phyloP scores from a whole-genome alignment of 345 rosid species.

The Eucalyptus sp. region DNA sequence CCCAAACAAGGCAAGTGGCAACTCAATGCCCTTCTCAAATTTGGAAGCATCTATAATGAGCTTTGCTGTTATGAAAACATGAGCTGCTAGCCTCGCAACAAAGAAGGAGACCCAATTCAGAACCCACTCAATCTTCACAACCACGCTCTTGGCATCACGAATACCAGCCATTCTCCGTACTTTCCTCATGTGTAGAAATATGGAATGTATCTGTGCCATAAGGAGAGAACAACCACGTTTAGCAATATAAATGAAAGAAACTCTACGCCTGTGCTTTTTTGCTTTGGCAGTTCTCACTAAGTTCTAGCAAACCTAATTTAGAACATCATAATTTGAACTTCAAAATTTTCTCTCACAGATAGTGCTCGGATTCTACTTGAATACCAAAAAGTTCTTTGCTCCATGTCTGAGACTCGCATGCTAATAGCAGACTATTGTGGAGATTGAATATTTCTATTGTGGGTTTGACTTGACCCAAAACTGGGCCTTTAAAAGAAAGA shows the following conservation, averaged over 20 bases:
- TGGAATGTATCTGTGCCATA: conserved; percentile 61
- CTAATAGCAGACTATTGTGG: neutral
- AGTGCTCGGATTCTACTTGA: neutral
- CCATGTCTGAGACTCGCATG: neutral
- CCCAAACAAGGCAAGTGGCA: conserved; percentile 75
- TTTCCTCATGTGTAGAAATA: conserved; percentile 80
- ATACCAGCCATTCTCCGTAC: conserved; percentile 81
- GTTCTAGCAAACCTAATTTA: neutral
- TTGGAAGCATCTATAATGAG: conserved; percentile 55
- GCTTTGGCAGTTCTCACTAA: neutral
- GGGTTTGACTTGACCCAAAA: neutral
- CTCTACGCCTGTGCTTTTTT: neutral
- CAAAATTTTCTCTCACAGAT: neutral
- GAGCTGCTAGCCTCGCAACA: conserved; percentile 46
- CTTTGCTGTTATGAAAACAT: conserved; percentile 60
- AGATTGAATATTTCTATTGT: neutral
- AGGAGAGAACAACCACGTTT: neutral
- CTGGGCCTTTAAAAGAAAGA: neutral
- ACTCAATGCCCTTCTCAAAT: conserved; percentile 64
- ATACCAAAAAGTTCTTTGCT: neutral
- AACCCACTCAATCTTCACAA: conserved; percentile 68
- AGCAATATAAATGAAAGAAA: neutral
- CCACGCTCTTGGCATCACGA: conserved; percentile 43
- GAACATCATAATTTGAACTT: neutral
- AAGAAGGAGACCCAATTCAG: conserved; percentile 60